Base-by-base conservation (phyloP, 1,284 basidiomycete species). In the Heterobasidion irregulare region DNA sequence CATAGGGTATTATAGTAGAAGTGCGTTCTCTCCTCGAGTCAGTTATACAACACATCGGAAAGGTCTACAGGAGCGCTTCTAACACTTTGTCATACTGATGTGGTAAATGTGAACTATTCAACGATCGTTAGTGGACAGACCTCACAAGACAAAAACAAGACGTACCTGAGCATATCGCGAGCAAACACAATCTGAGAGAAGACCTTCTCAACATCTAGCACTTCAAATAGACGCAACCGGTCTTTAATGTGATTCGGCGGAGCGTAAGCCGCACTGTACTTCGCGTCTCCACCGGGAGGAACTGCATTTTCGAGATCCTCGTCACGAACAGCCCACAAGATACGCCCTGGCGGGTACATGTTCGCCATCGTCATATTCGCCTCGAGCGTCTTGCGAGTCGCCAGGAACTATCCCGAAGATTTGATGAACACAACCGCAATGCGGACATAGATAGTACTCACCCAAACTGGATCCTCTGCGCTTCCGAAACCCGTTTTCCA, bases 111-210 rank as follows among this genome's bases (percentile, higher is more conserved):
- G 51, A 52, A 33, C 51, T 52, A 26, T 15, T 10, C 18, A 3
- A 13, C 10, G 26, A 47, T 47, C 10, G 46, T 47, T 9, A 47
- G 6, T 16, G 18, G 9, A 47, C 10, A 19, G 10, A 10, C 18
- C 10, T 6, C 18, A 32, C 46, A 16, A 47, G 46, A 10, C 46
- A 47, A 47, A 16, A 41, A 7, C n/a, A n/a, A 44, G 19, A 52
- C 78, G 47, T 58, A 83, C 84, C 81, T 84, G 56, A 93, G 72
- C 89, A 93, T 92, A 64, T 88, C 86, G 63, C 77, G 76, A 32
- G 87, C 82, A 68, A 92, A 92, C 8, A 92, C 78, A 54, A 93
- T 83, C 69, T 93, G 90, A 18, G 77, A 79, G 65, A 92, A 93
- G 45, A 90, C 85, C 59, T 79, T 76, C 68, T 88, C 83, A 9